Percentiles rank a stretch among this genome's conserved stretches.
phyloP scores from a whole-genome alignment of 129 eudicot genomes.

The Deinandra increscens region DNA sequence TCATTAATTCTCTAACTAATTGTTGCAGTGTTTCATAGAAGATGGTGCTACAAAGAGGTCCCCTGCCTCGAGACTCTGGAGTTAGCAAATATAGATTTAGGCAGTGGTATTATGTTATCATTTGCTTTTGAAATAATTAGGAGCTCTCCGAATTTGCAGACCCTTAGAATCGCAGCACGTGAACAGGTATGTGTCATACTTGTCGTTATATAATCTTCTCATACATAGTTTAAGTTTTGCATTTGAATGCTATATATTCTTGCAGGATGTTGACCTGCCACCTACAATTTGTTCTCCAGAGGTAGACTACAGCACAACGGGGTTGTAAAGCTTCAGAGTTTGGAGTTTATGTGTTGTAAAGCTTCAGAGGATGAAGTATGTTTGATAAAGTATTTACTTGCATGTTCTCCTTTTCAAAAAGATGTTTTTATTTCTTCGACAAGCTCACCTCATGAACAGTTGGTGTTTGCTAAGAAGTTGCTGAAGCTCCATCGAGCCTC shows the following conservation, averaged over 20 bases:
- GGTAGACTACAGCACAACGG: too few relatives aligned
- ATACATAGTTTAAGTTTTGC: too few relatives aligned
- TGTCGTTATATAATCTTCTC: background rate
- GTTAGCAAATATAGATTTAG: background rate
- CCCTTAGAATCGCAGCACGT: too few relatives aligned
- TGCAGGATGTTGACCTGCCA: too few relatives aligned
- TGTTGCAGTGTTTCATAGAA: too few relatives aligned
- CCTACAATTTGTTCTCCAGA: too few relatives aligned
- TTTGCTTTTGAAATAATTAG: conserved; percentile 1
- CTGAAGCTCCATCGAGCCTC: background rate
- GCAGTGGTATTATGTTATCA: background rate
- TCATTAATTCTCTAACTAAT: too few relatives aligned
- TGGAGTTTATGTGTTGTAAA: too few relatives aligned
- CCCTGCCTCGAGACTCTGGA: conserved; percentile 7
- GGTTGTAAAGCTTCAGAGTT: conserved; percentile 2
- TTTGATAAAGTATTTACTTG: too few relatives aligned
- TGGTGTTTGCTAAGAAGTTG: conserved; percentile 7
- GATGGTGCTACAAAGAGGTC: too few relatives aligned
- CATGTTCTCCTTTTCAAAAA: background rate
- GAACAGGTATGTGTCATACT: background rate
- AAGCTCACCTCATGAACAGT: background rate
- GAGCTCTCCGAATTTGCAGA: conserved; percentile 17
- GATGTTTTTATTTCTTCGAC: background rate
- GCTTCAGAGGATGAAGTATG: too few relatives aligned
- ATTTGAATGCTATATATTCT: too few relatives aligned